These are phyloP conservation scores for Orbilia brochopaga DNA, from an alignment of 2,329 filamentous ascomycete species.

Conservation along the genomic window DNA sequence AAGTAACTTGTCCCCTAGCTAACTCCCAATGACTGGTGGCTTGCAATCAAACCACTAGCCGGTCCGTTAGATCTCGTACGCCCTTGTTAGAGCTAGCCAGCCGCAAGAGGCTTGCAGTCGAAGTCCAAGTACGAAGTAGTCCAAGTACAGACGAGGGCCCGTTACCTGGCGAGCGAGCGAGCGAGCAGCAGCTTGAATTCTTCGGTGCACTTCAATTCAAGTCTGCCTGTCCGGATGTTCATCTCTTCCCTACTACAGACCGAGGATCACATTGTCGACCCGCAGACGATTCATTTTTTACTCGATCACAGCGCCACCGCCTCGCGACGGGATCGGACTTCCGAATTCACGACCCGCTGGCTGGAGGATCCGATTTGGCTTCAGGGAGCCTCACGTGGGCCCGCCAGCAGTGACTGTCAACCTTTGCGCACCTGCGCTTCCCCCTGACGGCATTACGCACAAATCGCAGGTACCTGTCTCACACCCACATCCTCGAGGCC, in stretches of 20 bases:
- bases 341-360: conserved; percentile 13
- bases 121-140: no score
- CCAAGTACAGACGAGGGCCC: no score
- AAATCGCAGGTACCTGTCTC: conserved; percentile 1
- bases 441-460: conserved; percentile 19
- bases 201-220: no score
- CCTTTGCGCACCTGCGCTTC: conserved; percentile 1
- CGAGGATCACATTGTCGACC: not conserved
- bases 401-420: conserved; percentile 3
- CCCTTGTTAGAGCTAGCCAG: no score
- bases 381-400: conserved; percentile 4
- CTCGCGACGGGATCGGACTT: conserved; percentile 12
- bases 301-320: not conserved
- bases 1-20: not conserved
- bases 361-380: conserved; percentile 10
- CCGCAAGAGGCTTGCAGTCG: no score
- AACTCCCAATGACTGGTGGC: not conserved
- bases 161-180: no score
- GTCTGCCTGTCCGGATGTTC: no score
- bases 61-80: not conserved
- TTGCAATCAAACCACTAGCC: not conserved
- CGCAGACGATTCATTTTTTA: not conserved
- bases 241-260: not conserved
- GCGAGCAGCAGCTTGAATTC: no score
- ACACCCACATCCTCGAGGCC: not conserved